Evolutionary conservation across 495 filamentous ascomycete species (phyloP), one percentile per base, ranked within the genome.

Genomic region (Penicillium odoratum): DNA sequence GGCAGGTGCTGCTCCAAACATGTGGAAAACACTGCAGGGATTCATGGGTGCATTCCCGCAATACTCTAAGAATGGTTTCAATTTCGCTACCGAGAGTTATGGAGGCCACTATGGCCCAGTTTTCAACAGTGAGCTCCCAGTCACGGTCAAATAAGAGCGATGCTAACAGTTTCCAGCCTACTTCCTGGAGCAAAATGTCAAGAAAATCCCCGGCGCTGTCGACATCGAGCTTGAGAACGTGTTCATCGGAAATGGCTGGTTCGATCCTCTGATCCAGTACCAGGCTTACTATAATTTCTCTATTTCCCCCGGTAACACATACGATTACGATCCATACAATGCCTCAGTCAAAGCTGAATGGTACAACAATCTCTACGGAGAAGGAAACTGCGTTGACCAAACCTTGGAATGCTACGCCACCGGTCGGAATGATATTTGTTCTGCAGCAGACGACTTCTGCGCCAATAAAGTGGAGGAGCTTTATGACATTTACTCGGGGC

Each of bases 261-360:
- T 76, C 59, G 81, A 85, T 60, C 84, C 84, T 0, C 57, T 83
- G 13, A 67, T 85, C 15, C 83, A 85, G 58, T 88, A 86, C 54
- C 77, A 81, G 60, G 82, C 84, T 0, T 86, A 85, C 63, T 87
- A 86, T 70, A 86, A 87, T 69, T 88, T 78, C 69, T 81, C 83
- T 50, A 74, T 71, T 13, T 71, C 13, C 58, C 75, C 74, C 11
- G 82, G 83, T 5, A 88, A 86, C 70, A 83, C 84, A 0, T 87
- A 87, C 57, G 80, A 84, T 63, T 84, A 80, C 50, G 63, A 69
- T 6, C 78, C 78, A n/a, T 83, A 75, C 68, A 81, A 76, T 61
- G 65, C 68, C 7, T 71, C 76, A 2, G 63, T 74, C 33, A 68
- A 76, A 36, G 63, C 67, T 7, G 72, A 79, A 62, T 76, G 85